These are phyloP conservation scores for Chlorella vulgaris DNA, from an alignment of 139 green algal genomes.

Conservation along the genomic window DNA sequence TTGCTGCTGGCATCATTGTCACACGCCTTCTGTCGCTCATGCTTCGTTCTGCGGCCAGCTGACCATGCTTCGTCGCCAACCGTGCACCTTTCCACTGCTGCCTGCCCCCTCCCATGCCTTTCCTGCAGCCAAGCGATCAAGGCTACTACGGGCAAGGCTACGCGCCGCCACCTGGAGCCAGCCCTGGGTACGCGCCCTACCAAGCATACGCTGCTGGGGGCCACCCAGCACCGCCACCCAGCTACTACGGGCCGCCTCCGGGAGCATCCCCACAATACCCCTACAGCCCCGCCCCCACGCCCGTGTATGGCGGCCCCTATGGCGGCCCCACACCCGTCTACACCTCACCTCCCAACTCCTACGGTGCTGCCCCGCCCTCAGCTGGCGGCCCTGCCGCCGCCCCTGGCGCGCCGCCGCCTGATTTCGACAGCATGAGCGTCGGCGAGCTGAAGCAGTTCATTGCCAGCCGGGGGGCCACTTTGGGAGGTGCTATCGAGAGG, in stretches of 20 bases:
- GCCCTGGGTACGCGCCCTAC: no score
- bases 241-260: not conserved
- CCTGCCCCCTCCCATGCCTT: no score
- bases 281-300: not conserved
- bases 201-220: not conserved
- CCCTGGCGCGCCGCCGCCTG: not conserved
- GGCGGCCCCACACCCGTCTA: not conserved
- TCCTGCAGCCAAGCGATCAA: no score
- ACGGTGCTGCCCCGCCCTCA: not conserved
- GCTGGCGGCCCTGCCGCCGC: not conserved
- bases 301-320: not conserved
- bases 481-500: constrained; percentile 21
- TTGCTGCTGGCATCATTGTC: no score
- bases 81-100: no score
- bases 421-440: constrained; percentile 31
- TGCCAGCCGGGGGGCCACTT: not conserved
- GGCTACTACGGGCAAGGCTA: no score
- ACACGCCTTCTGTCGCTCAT: no score
- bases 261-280: not conserved
- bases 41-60: no score
- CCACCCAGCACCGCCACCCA: not conserved
- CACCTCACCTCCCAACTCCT: not conserved
- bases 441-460: constrained; percentile 30
- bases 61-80: no score
- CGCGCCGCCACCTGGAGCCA: no score